A percentile compares a stretch with the other conserved stretches of the same genome.
Evolutionary conservation across 768 basidiomycete genomes (phyloP).

Genomic region (Amanita phalloides): DNA sequence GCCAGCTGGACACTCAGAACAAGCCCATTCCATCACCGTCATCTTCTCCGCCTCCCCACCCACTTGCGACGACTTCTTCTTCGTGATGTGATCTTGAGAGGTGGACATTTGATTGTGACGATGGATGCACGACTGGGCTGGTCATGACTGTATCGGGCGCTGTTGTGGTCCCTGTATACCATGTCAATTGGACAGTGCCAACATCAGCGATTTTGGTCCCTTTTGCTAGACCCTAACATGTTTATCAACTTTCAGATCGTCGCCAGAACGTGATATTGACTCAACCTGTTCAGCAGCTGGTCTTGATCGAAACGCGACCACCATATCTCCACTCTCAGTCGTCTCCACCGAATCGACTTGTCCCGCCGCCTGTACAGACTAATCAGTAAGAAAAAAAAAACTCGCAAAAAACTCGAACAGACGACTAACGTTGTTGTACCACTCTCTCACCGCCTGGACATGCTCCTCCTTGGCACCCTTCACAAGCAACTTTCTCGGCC

Average conservation of each 20-base stretch:
- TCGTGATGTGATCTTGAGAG: constrained; percentile 27
- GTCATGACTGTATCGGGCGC: constrained; percentile 12
- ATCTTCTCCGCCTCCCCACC: constrained; percentile 64
- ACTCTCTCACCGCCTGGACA: constrained; percentile 58
- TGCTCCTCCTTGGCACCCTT: constrained; percentile 48
- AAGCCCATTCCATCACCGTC: constrained; percentile 73
- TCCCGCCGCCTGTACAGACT: constrained; percentile 41
- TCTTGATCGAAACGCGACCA: constrained; percentile 65
- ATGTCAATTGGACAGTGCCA: constrained; percentile 55
- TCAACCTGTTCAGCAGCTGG: constrained; percentile 66
- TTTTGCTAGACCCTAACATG: constrained; percentile 56
- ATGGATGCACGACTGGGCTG: constrained; percentile 9
- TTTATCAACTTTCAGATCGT: neutral
- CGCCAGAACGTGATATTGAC: constrained; percentile 2
- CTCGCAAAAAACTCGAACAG: neutral
- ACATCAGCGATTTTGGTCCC: constrained; percentile 56
- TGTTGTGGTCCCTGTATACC: constrained; percentile 36
- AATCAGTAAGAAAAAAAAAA: neutral
- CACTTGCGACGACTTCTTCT: constrained; percentile 53
- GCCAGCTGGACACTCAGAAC: constrained; percentile 20
- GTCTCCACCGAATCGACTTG: constrained; percentile 58
- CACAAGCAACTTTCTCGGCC: constrained; percentile 70
- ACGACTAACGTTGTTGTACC: constrained; percentile 68
- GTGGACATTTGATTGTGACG: constrained; percentile 5
- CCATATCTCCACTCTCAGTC: constrained; percentile 41